A percentile compares a stretch with the other conserved stretches of the same genome.
Conservation (phyloP, 768 basidiomycete species). For the Pulveroboletus sp. region DNA sequence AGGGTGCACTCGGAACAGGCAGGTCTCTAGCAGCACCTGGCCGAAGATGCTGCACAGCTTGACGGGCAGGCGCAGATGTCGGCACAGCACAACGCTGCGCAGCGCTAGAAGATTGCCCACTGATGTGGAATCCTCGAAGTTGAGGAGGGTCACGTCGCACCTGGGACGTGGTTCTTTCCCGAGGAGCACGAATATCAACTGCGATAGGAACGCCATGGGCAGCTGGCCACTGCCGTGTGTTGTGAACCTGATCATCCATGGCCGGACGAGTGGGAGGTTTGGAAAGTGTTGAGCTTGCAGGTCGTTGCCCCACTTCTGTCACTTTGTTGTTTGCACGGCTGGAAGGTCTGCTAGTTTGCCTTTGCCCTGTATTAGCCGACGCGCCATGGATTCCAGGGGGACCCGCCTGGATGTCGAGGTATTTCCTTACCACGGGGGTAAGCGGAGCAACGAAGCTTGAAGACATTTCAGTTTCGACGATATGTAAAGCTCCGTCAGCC, state of each 20-base stretch:
- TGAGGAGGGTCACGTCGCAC: conserved; percentile 13
- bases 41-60: conserved; percentile 6
- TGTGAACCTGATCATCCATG: background rate
- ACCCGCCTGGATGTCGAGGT: conserved; percentile 48
- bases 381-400: background rate
- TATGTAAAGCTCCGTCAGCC: conserved; percentile 13
- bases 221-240: conserved; percentile 7
- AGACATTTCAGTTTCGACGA: conserved; percentile 5
- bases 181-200: conserved; percentile 10
- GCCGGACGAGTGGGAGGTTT: conserved; percentile 12
- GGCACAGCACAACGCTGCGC: conserved; percentile 19
- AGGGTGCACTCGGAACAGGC: conserved; percentile 1
- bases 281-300: conserved; percentile 4
- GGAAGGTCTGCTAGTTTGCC: conserved; percentile 20
- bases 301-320: conserved; percentile 6
- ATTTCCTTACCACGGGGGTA: conserved; percentile 72
- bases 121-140: conserved; percentile 14
- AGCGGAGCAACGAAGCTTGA: conserved; percentile 68
- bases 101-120: conserved; percentile 12
- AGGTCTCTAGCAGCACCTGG: conserved; percentile 1
- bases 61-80: conserved; percentile 8
- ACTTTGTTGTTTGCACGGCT: conserved; percentile 19
- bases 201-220: background rate
- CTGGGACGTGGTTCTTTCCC: conserved; percentile 17
- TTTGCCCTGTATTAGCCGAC: conserved; percentile 11